These are phyloP conservation scores for Debaryomyces subglobosus DNA, from an alignment of 1,139 yeast genomes.

Conservation along the genomic window DNA sequence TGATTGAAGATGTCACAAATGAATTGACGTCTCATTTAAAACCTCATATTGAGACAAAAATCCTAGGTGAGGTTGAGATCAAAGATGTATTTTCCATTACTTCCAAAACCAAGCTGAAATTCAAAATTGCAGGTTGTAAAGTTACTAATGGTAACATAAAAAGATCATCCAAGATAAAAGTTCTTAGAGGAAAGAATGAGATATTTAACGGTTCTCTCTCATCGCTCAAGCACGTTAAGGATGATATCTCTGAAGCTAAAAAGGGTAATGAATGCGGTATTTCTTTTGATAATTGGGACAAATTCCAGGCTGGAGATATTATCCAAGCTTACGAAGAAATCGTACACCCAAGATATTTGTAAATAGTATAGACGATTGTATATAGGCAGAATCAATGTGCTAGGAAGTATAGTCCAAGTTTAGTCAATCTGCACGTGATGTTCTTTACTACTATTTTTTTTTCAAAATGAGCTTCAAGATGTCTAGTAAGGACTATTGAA, in stretches of 20 bases:
- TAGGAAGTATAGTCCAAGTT: neutral
- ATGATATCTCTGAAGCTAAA: slow-evolving; percentile 73
- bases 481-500: neutral
- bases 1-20: slow-evolving; percentile 81
- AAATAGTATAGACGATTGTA: slow-evolving; percentile 16
- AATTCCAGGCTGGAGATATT: slow-evolving; percentile 73
- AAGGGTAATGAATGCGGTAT: slow-evolving; percentile 94
- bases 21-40: slow-evolving; percentile 62
- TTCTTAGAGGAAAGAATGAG: slow-evolving; percentile 56
- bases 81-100: slow-evolving; percentile 75
- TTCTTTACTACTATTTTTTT: neutral
- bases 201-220: slow-evolving; percentile 71
- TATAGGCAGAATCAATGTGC: slow-evolving; percentile 2
- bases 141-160: slow-evolving; percentile 72
- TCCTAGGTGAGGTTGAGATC: slow-evolving; percentile 68
- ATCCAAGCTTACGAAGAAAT: slow-evolving; percentile 76
- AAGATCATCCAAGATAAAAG: slow-evolving; percentile 62
- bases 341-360: slow-evolving; percentile 69
- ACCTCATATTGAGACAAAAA: slow-evolving; percentile 71
- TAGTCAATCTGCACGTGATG: neutral
- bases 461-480: neutral
- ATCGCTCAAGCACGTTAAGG: slow-evolving; percentile 81
- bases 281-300: slow-evolving; percentile 70
- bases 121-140: slow-evolving; percentile 85
- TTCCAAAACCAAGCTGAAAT: slow-evolving; percentile 46